Percentiles rank a stretch among this genome's conserved stretches.
Conservation (phyloP, 208 protist species). For the Wallacemonas sp. region DNA sequence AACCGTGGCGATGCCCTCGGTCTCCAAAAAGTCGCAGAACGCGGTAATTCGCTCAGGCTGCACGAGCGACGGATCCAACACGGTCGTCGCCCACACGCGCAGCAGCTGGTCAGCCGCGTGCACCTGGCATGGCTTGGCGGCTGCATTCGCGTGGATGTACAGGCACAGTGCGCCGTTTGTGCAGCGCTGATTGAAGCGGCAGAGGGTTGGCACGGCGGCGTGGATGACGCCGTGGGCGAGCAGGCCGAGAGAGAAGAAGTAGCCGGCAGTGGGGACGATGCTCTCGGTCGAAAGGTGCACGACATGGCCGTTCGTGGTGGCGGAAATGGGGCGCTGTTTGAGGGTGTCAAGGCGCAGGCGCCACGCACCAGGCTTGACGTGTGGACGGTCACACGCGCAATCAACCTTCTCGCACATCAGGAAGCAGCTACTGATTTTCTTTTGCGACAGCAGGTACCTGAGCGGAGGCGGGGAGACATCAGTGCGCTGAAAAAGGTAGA, state of each 20-base stretch:
- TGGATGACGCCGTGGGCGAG: conserved; percentile 47
- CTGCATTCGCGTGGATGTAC: conserved; percentile 73
- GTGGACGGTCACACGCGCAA: conserved; percentile 63
- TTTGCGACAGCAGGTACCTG: conserved; percentile 62
- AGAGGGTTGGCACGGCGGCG: conserved; percentile 73
- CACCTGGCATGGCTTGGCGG: conserved; percentile 4
- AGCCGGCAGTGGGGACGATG: conserved; percentile 71
- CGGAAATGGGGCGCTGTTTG: conserved; percentile 17
- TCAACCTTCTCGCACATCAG: conserved; percentile 40
- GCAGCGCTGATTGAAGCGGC: conserved; percentile 70
- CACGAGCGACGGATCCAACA: conserved; percentile 5
- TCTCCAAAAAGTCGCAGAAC: conserved; percentile 65
- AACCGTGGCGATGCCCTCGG: conserved; percentile 56
- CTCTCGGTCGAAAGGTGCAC: conserved; percentile 32
- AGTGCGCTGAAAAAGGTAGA: conserved; percentile 67
- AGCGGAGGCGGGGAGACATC: conserved; percentile 72
- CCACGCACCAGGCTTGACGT: conserved; percentile 52
- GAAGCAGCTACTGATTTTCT: conserved; percentile 76
- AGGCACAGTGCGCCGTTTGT: conserved; percentile 65
- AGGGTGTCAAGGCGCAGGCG: conserved; percentile 64
- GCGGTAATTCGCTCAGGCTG: conserved; percentile 9
- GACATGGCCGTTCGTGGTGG: conserved; percentile 33
- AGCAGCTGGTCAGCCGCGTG: conserved; percentile 34
- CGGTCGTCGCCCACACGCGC: conserved; percentile 24
- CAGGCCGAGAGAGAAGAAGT: conserved; percentile 73